Base-by-base conservation (phyloP, 257 asterid genomes). In the Verbena officinalis region DNA sequence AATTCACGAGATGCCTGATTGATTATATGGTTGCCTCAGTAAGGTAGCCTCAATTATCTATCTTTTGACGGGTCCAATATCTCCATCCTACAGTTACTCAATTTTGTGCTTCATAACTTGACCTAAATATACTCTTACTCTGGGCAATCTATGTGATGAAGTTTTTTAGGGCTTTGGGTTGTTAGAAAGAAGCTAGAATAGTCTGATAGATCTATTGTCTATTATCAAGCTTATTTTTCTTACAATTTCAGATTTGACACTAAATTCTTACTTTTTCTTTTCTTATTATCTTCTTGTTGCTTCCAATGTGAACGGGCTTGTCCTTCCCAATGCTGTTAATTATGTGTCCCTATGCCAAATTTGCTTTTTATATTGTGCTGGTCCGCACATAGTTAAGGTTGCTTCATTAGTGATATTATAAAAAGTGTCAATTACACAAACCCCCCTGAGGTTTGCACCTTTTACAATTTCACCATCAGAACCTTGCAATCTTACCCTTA, bases 331-430 rank as follows among this genome's bases (percentile, higher is more conserved):
- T 17, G 17, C 13, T 64, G 49, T 17, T 19, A 44, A 13, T 43
- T 27, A 27, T 20, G 38, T 13, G 4, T 42, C 65, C 53, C 36
- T 23, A 23, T 43, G 44, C 8, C 10, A 12, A 23, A 40, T 2
- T 5, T 39, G 6, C 7, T 14, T 10, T 10, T 60, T 33, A 9
- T 10, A 15, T 21, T n/a, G 21, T n/a, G 39, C 39, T 23, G 14
- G 22, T 16, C 61, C 9, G 51, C 24, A 14, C 15, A 44, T 52
- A 6, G 12, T n/a, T 31, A 7, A 49, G 33, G 50, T 21, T 50
- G 40, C 21, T 24, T 7, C 67, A 73, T 79, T 83, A n/a, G 81
- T 36, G 86, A 73, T 67, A 21, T 73, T 3, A n/a, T 44, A 44
- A n/a, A n/a, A n/a, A n/a, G n/a, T n/a, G n/a, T n/a, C n/a, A n/a